Evolutionary conservation across 2,329 filamentous ascomycete species (phyloP), one percentile per base, ranked within the genome.

Genomic region (Colletotrichum abscissum): DNA sequence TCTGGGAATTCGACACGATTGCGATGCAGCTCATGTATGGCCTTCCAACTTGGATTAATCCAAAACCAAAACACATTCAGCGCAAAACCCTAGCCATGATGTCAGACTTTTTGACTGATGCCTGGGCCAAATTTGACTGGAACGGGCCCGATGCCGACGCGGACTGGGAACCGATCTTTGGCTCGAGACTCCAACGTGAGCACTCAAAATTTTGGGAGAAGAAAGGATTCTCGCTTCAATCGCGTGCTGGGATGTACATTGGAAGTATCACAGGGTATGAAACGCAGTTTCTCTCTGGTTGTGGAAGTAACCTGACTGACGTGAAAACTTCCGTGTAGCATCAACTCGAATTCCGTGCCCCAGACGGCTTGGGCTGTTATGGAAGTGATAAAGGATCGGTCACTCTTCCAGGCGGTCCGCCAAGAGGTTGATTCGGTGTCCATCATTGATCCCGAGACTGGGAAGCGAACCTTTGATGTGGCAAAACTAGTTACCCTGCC

Each of bases 141-240:
- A 57, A 76, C 4, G 71, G 68, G 5, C 30, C 38, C 0, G 71
- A 75, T 6, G 73, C 69, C 1, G 76, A 78, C 22, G 60, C 68
- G 1, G 74, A 77, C 12, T 81, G 78, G 78, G 80, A 82, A n/a
- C 76, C 77, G 3, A 66, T 76, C 26, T 79, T 78, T 22, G 80
- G 80, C 5, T 75, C 77, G 5, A 75, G 76, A 8, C 67, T 78
- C 9, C 67, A 66, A 22, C 76, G 79, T 3, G 74, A 77, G 59
- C 63, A 74, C 6, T 62, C 75, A 0, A 76, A 63, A 30, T 78
- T 76, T 73, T 62, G 76, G 24, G 72, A 75, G 5, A 73, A 76
- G 0, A 54, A 35, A 0, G 76, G 75, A 0, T 77, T 79, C 38
- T 69, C 71, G 3, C 54, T 69, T n/a, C 52, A 73, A 4, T 57